A percentile compares a stretch with the other conserved stretches of the same genome.
phyloP scores from a whole-genome alignment of 208 protist species.

The Vickermania ingenoplastis region DNA sequence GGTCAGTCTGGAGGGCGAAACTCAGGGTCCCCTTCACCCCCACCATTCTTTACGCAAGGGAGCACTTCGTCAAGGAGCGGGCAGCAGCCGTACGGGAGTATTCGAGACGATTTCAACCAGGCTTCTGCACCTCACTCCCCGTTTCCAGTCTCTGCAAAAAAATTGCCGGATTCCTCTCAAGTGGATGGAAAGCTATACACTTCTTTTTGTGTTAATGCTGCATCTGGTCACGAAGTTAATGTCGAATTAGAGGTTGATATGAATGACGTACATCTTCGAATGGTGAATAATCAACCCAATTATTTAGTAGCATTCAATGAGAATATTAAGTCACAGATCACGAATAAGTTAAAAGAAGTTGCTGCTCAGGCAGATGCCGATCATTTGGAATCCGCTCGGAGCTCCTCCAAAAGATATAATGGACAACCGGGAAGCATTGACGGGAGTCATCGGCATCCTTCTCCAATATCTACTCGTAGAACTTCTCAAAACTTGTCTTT shows the following conservation, averaged over 20 bases:
- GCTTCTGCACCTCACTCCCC: neutral
- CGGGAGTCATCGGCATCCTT: neutral
- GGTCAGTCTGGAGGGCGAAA: neutral
- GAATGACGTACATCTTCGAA: constrained; percentile 60
- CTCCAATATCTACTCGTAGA: neutral
- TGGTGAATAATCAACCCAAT: constrained; percentile 67
- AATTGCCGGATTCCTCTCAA: neutral
- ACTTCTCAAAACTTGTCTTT: neutral
- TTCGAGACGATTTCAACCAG: neutral
- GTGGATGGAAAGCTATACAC: constrained; percentile 62
- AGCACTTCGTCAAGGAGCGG: neutral
- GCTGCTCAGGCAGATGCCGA: constrained; percentile 11
- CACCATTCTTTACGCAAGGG: neutral
- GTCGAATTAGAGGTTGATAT: constrained; percentile 66
- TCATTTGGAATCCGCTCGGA: neutral
- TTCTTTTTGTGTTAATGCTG: constrained; percentile 56
- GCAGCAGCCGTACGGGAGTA: neutral
- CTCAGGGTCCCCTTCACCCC: neutral
- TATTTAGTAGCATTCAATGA: constrained; percentile 72
- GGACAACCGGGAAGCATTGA: neutral
- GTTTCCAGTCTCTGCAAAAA: neutral
- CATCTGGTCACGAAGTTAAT: constrained; percentile 39
- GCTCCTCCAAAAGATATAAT: constrained; percentile 1
- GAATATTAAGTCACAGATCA: constrained; percentile 51
- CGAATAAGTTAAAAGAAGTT: constrained; percentile 51